Evolutionary conservation across 1,284 basidiomycete genomes (phyloP).

Genomic region (Irpex sp.): DNA sequence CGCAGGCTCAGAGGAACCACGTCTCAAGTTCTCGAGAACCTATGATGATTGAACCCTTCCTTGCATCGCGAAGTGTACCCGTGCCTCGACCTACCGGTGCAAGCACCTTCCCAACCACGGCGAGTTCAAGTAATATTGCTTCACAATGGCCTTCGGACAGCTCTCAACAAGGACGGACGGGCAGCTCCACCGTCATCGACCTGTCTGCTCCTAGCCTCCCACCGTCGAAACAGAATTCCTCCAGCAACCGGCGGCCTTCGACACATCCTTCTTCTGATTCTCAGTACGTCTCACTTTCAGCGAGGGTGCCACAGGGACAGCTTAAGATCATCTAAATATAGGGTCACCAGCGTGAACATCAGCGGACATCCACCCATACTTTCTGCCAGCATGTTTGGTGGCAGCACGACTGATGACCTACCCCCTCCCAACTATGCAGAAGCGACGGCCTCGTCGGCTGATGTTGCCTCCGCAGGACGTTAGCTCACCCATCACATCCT

Average conservation of each 20-base stretch:
- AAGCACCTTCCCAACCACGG: neutral
- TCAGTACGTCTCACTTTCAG: neutral
- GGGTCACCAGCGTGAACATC: too few relatives aligned
- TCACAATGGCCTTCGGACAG: neutral
- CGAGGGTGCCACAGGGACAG: too few relatives aligned
- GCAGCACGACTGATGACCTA: neutral
- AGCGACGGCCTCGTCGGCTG: neutral
- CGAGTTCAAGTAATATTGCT: neutral
- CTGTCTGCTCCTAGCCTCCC: too few relatives aligned
- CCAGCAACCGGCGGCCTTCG: neutral
- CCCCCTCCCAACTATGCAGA: neutral
- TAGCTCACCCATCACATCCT: neutral
- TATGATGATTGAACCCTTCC: neutral
- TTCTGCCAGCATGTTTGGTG: neutral
- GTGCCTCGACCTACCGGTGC: neutral
- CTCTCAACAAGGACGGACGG: neutral
- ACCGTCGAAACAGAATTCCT: neutral
- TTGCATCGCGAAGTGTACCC: neutral
- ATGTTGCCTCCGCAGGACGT: neutral
- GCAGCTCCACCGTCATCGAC: neutral
- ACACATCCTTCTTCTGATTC: neutral
- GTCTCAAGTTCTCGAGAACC: neutral
- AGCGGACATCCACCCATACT: too few relatives aligned
- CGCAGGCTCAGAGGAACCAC: neutral
- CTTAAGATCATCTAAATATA: neutral